Percentiles rank a stretch among this genome's conserved stretches.
Evolutionary conservation across 768 basidiomycete genomes (phyloP).

Genomic region (Tulasnella sp.): DNA sequence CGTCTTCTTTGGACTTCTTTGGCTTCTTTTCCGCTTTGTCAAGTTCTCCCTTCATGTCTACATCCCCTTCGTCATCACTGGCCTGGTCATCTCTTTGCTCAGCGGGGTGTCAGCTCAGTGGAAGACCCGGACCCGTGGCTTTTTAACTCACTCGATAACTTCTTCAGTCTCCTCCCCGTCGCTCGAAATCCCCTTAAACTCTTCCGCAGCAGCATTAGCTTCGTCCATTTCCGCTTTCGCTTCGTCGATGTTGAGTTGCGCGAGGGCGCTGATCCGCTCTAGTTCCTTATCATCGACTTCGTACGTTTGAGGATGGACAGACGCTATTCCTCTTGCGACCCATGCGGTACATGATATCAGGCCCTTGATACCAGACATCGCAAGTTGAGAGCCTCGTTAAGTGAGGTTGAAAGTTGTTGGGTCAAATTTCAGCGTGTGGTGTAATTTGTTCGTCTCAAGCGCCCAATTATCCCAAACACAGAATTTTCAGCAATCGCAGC

Average conservation of each 20-base stretch:
- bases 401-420: no score
- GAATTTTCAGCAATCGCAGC: no score
- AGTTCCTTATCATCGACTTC: constrained; percentile 87
- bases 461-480: no score
- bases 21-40: constrained; percentile 33
- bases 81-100: constrained; percentile 47
- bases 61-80: constrained; percentile 59
- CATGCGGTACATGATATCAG: constrained; percentile 23
- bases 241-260: constrained; percentile 84
- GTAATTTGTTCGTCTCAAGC: no score
- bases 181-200: constrained; percentile 65
- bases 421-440: no score
- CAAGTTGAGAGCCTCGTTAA: no score
- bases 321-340: constrained; percentile 53
- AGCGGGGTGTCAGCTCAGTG: constrained; percentile 39
- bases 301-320: constrained; percentile 77
- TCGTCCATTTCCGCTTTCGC: constrained; percentile 79
- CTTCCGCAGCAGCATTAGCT: constrained; percentile 68
- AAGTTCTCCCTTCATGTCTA: constrained; percentile 37
- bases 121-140: constrained; percentile 46
- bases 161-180: constrained; percentile 61
- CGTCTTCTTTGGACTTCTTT: constrained; percentile 36
- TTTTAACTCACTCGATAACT: no score
- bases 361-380: background rate
- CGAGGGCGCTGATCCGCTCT: constrained; percentile 81